Base-by-base conservation (phyloP, 805 yeast genomes). In the Myxozyma lipomycoides region DNA sequence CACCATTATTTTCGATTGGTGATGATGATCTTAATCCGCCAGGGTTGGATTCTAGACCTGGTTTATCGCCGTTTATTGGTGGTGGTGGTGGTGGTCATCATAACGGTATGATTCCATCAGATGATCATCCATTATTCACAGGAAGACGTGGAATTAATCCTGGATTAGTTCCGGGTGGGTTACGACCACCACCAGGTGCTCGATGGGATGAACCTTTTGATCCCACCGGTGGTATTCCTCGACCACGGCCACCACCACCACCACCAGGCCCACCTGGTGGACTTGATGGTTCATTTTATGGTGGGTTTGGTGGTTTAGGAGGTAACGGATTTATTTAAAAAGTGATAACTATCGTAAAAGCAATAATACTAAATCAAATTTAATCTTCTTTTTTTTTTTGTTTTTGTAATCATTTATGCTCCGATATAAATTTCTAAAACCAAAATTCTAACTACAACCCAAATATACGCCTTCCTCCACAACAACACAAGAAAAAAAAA, bases 161-260 rank as follows among this genome's bases (percentile, higher is more conserved):
- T 47, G 52, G 41, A 32, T 23, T 30, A 21, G 54, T 51, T 45
- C 48, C 60, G 12, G 60, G 59, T 9, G 62, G 60, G 12, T 25
- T 60, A 26, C 49, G 59, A 24, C 50, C 62, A n/a, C 71, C 73
- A 3, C 68, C 68, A 1, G 73, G 73, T 4, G 64, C 71, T 10
- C 58, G 76, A 17, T 71, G 67, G 63, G 76, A 73, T 46, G 71
- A 73, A 12, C 65, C 72, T 21, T 52, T 55, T 38, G 59, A 55
- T 37, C 59, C 59, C 19, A 41, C 53, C 22, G 58, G 54, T 10
- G 53, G 51, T 17, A 32, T 32, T 22, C 43, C 41, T 5, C 42
- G 32, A 32, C 32, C 38, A 40, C 3, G 38, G 43, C n/a, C 23
- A 39, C 22, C 43, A 46, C 9, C 26, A 36, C 10, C 15, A 12